Base-by-base conservation (phyloP, 495 filamentous ascomycete species). In the Penicillium pancosmium region DNA sequence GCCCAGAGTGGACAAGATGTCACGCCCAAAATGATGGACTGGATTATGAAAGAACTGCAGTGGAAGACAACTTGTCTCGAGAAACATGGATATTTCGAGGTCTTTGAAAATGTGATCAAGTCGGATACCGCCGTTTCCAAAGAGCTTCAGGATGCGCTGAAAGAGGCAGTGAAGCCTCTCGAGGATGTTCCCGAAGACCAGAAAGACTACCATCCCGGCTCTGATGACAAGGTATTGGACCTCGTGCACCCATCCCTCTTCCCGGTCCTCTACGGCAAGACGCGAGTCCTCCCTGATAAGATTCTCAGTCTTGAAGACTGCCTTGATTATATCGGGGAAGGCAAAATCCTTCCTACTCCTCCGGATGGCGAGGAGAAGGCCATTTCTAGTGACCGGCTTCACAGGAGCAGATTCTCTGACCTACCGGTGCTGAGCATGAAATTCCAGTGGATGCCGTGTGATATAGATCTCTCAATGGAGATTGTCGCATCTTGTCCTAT, bases 181-280 rank as follows among this genome's bases (percentile, higher is more conserved):
- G 80, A 84, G 35, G 55, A 80, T 34, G 70, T 80, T 1, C 76
- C 80, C 9, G 72, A 75, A 13, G 59, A 68, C 0, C 18, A 71
- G 46, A 83, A 82, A 60, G 86, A 88, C 57, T 88, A 83, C 76
- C 83, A 86, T 60, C 84, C 84, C 0, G 69, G 77, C 4, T 83
- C 82, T 1, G 72, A 84, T 52, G 59, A 65, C 1, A 78, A 79
- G 51, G 87, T 88, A 0, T 72, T 88, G 1, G 76, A 89, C 62
- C 67, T 89, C 2, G 79, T 89, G 11, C 80, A 88, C 61, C 86
- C 85, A 0, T 87, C 84, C 0, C 68, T 88, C 5, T 89, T 78
- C 54, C 85, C 87, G 3, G 59, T 89, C 1, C 56, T 84, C 3
- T 86, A 83, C 53, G 85, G 84, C 1, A 71, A 66, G 15, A 80